phyloP scores from a whole-genome alignment of 768 basidiomycete genomes.

The Amyloporia xantha region DNA sequence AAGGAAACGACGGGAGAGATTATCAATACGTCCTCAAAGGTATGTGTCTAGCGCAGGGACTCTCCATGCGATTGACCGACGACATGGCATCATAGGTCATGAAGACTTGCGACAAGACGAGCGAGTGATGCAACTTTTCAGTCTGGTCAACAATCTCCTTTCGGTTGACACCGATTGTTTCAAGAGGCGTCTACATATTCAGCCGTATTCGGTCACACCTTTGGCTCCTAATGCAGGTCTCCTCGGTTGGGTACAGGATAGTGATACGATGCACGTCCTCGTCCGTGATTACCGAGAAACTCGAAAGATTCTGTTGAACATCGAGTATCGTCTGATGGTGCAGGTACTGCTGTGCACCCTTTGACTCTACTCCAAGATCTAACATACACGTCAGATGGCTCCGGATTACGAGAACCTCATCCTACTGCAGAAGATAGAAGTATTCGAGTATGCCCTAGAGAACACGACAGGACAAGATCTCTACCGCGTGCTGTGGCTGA shows the following conservation, averaged over 20 bases:
- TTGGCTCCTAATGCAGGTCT: conserved; percentile 94
- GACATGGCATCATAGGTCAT: conserved; percentile 54
- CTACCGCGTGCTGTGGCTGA: conserved; percentile 94
- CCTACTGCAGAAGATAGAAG: conserved; percentile 95
- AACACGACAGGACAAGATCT: conserved; percentile 98
- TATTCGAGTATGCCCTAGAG: conserved; percentile 97
- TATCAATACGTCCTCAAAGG: conserved; percentile 93
- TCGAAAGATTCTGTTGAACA: conserved; percentile 92
- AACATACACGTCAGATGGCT: conserved; percentile 67
- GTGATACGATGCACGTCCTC: conserved; percentile 92
- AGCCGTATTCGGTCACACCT: conserved; percentile 87
- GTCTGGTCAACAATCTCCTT: conserved; percentile 91
- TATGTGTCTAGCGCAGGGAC: conserved; percentile 27
- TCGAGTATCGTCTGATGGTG: conserved; percentile 99
- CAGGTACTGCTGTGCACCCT: conserved; percentile 24
- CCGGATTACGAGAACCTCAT: conserved; percentile 96
- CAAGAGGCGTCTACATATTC: conserved; percentile 93
- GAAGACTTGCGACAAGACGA: conserved; percentile 99
- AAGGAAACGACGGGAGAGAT: conserved; percentile 88
- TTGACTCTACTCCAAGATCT: neutral
- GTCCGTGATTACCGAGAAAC: conserved; percentile 96
- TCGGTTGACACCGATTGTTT: conserved; percentile 92
- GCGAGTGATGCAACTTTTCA: conserved; percentile 97
- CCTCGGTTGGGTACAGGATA: conserved; percentile 92
- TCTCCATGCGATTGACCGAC: no score